Percentiles rank a stretch among this genome's conserved stretches.
Conservation (phyloP, 306 rosid genomes). For the Comarum palustre region DNA sequence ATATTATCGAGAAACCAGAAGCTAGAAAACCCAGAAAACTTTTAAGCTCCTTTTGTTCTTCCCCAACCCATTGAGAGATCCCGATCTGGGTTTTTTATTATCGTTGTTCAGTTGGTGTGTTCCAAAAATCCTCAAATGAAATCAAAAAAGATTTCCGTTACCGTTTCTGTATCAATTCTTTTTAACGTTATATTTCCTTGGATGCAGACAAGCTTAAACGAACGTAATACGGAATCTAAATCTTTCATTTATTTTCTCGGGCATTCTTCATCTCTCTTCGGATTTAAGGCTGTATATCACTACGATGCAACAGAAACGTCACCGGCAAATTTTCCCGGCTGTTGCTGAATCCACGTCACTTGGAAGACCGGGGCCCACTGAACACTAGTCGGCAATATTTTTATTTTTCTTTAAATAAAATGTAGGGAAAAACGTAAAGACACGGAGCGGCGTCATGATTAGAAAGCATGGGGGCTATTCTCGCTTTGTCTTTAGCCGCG, state of each 20-base stretch:
- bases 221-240: not conserved
- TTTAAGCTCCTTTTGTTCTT: not conserved
- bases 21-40: not conserved
- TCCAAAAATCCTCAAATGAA: not conserved
- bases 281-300: not conserved
- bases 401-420: not conserved
- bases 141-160: not conserved
- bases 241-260: not conserved
- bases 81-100: not conserved
- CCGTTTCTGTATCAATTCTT: not conserved
- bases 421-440: not conserved
- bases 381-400: not conserved
- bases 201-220: not conserved
- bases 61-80: not conserved
- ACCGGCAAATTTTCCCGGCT: not conserved
- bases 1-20: not conserved
- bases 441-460: constrained; percentile 34
- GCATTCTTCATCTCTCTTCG: not conserved
- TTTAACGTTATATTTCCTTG: not conserved
- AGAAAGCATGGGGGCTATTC: constrained; percentile 25
- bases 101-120: not conserved
- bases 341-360: not conserved
- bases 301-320: not conserved
- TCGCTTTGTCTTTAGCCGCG: not conserved
- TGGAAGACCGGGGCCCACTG: not conserved